These are phyloP conservation scores for Begonia loranthoides DNA, from an alignment of 306 rosid genomes.

Conservation along the genomic window DNA sequence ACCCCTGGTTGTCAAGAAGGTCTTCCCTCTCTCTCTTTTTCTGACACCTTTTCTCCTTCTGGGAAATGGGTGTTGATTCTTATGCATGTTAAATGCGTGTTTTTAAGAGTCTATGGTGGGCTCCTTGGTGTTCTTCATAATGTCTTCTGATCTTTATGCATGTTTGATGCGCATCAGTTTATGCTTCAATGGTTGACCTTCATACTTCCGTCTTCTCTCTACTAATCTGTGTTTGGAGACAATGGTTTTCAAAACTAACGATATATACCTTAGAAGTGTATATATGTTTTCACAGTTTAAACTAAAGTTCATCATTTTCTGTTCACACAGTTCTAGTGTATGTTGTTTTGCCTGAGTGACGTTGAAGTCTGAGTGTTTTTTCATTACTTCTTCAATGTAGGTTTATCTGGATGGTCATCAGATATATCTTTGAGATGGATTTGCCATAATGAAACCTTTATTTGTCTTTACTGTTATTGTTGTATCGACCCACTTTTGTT, in stretches of 20 bases:
- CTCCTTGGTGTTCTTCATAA: conserved; percentile 12
- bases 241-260: background rate
- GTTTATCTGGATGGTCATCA: no score
- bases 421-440: no score
- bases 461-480: no score
- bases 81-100: conserved; percentile 25
- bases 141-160: conserved; percentile 23
- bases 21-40: conserved; percentile 20
- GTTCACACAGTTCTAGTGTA: conserved; percentile 37
- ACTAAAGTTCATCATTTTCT: conserved; percentile 1
- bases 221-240: no score
- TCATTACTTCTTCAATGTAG: background rate
- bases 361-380: conserved; percentile 4
- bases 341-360: conserved; percentile 62
- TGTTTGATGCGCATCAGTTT: conserved; percentile 16
- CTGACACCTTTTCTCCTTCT: conserved; percentile 3
- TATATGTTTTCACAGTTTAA: no score
- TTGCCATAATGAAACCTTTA: no score
- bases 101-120: conserved; percentile 9
- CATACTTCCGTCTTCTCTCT: conserved; percentile 21
- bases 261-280: background rate
- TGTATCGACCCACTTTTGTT: no score
- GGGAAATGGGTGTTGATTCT: conserved; percentile 13
- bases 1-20: conserved; percentile 99
- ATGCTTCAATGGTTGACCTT: conserved; percentile 38